Conservation (phyloP, 2,329 filamentous ascomycete genomes). For the Aspergillus fumigatus region DNA sequence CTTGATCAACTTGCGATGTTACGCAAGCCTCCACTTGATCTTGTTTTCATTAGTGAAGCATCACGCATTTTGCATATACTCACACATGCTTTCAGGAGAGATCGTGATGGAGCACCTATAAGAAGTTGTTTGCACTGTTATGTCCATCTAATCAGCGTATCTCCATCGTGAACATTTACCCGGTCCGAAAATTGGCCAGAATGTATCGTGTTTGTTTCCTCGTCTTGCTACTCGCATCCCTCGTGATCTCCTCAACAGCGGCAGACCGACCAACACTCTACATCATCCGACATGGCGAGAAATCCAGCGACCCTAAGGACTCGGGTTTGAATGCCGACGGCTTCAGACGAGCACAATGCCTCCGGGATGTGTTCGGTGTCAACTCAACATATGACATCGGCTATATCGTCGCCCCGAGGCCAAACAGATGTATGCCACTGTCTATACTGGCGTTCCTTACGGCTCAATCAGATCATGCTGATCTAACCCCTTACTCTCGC, state of each 20-base stretch:
- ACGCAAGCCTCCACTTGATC: neutral
- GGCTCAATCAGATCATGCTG: neutral
- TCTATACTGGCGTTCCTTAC: neutral
- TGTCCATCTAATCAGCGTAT: neutral
- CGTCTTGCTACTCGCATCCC: neutral
- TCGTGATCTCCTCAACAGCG: constrained; percentile 1
- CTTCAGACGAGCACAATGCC: constrained; percentile 23
- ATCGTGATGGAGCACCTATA: neutral
- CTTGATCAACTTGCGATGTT: neutral
- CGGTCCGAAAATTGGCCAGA: neutral
- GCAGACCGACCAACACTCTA: constrained; percentile 20
- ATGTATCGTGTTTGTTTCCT: neutral
- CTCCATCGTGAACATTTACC: neutral
- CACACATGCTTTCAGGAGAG: neutral
- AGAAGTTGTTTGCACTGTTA: neutral
- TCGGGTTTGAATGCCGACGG: constrained; percentile 23
- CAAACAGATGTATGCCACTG: constrained; percentile 19
- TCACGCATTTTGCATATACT: neutral
- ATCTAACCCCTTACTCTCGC: neutral
- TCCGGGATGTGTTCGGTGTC: constrained; percentile 23
- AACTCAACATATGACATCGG: constrained; percentile 22
- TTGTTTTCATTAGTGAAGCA: neutral
- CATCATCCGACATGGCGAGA: constrained; percentile 30
- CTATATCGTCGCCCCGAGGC: constrained; percentile 25
- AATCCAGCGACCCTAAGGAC: constrained; percentile 18